Percentiles rank a stretch among this genome's conserved stretches.
These are phyloP conservation scores for Tuber magnatum DNA, from an alignment of 495 filamentous ascomycete species.

Conservation along the genomic window DNA sequence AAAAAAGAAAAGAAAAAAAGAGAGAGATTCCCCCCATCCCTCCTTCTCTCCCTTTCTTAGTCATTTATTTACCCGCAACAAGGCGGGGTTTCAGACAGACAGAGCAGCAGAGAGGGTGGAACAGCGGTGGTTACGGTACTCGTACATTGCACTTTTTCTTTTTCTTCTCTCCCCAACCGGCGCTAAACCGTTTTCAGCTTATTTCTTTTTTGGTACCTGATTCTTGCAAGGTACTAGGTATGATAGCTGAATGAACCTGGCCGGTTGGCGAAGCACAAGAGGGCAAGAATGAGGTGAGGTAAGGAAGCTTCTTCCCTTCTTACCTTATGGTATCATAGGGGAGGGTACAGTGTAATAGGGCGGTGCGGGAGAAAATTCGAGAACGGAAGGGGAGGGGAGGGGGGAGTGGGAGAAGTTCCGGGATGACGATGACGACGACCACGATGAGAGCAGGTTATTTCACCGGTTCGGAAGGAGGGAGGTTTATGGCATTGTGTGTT, in stretches of 20 bases:
- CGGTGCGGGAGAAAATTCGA: not conserved
- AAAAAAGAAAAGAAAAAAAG: not conserved
- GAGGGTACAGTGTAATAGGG: not conserved
- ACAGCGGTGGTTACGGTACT: not conserved
- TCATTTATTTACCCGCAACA: not conserved
- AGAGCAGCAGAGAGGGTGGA: not conserved
- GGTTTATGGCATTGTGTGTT: constrained; percentile 1
- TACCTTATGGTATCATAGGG: not conserved
- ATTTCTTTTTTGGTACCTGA: not conserved
- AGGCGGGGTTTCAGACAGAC: not conserved
- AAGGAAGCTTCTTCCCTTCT: not conserved
- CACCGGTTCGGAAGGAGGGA: not conserved
- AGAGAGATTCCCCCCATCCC: not conserved
- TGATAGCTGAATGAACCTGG: not conserved
- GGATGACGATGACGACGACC: not conserved
- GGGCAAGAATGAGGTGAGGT: not conserved
- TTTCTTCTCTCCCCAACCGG: not conserved
- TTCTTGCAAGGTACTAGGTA: not conserved
- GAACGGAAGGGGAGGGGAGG: not conserved
- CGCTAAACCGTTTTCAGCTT: not conserved
- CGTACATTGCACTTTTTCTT: too few relatives aligned
- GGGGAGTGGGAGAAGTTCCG: too few relatives aligned
- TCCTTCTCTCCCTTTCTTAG: not conserved
- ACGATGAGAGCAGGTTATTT: not conserved
- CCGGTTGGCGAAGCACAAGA: not conserved